Conservation (phyloP, 2,329 filamentous ascomycete species). For the Pleurostoma richardsiae region DNA sequence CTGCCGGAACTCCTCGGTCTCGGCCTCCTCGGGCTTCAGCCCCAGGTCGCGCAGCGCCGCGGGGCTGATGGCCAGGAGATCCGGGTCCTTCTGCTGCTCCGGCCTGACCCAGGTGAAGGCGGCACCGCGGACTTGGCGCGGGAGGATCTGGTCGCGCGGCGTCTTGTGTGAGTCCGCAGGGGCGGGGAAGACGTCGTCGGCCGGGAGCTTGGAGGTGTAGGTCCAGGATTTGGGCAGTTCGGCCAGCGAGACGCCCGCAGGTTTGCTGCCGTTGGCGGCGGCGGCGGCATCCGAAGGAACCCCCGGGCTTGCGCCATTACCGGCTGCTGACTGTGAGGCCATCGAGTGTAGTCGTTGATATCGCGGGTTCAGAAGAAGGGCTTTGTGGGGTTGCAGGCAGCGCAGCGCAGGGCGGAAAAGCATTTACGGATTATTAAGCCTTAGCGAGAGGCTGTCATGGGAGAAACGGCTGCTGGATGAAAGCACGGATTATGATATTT, state of each 20-base stretch:
- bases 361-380: no score
- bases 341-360: background rate
- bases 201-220: slow-evolving; percentile 62
- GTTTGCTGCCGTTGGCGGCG: slow-evolving; percentile 23
- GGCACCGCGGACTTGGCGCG: slow-evolving; percentile 79
- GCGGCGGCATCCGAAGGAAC: slow-evolving; percentile 12
- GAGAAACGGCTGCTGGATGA: no score
- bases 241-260: slow-evolving; percentile 34
- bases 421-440: slow-evolving; percentile 12
- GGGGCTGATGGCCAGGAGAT: slow-evolving; percentile 76
- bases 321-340: background rate
- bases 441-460: no score
- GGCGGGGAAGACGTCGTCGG: slow-evolving; percentile 75
- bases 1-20: slow-evolving; percentile 68
- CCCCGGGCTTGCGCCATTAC: background rate
- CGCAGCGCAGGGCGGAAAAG: slow-evolving; percentile 12
- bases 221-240: slow-evolving; percentile 61
- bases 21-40: slow-evolving; percentile 61
- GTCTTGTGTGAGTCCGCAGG: slow-evolving; percentile 77
- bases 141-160: slow-evolving; percentile 69
- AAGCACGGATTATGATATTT: no score
- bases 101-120: slow-evolving; percentile 90
- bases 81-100: slow-evolving; percentile 63
- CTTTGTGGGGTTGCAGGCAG: background rate
- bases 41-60: slow-evolving; percentile 79